Conservation (phyloP, 2,329 filamentous ascomycete species). For the Colletotrichum eleusines region DNA sequence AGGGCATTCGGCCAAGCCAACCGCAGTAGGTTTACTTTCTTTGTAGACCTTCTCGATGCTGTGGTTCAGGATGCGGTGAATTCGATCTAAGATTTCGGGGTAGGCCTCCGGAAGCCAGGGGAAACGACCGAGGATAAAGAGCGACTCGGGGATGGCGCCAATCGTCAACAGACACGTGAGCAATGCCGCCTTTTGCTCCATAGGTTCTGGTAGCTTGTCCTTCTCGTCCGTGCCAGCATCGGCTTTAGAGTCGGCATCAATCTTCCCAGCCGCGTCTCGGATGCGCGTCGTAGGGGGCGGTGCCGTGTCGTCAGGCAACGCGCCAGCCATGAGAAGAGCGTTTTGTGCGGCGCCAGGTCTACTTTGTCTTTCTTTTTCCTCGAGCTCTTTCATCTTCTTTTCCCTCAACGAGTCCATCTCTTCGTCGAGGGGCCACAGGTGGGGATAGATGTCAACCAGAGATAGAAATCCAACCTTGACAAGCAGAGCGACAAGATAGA, state of each 20-base stretch:
- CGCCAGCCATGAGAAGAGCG: slow-evolving; percentile 87
- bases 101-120: slow-evolving; percentile 92
- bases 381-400: slow-evolving; percentile 79
- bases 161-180: slow-evolving; percentile 89
- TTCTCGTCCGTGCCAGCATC: slow-evolving; percentile 61
- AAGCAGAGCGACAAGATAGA: slow-evolving; percentile 89
- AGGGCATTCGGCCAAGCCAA: slow-evolving; percentile 51
- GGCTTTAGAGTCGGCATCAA: slow-evolving; percentile 66
- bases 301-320: slow-evolving; percentile 83
- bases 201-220: slow-evolving; percentile 74
- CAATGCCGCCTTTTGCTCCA: slow-evolving; percentile 89
- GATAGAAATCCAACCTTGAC: slow-evolving; percentile 99
- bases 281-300: slow-evolving; percentile 57
- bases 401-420: slow-evolving; percentile 81
- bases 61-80: slow-evolving; percentile 88
- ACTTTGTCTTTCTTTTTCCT: slow-evolving; percentile 79
- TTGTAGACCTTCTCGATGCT: slow-evolving; percentile 80
- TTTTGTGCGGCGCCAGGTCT: slow-evolving; percentile 81
- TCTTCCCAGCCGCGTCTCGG: slow-evolving; percentile 66
- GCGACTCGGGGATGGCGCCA: slow-evolving; percentile 90
- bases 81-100: slow-evolving; percentile 80
- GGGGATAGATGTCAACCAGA: slow-evolving; percentile 88
- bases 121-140: slow-evolving; percentile 92
- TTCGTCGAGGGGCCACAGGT: slow-evolving; percentile 88
- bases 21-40: slow-evolving; percentile 56